phyloP scores from a whole-genome alignment of 75 land plant species.

The Cunninghamia lanceolata region DNA sequence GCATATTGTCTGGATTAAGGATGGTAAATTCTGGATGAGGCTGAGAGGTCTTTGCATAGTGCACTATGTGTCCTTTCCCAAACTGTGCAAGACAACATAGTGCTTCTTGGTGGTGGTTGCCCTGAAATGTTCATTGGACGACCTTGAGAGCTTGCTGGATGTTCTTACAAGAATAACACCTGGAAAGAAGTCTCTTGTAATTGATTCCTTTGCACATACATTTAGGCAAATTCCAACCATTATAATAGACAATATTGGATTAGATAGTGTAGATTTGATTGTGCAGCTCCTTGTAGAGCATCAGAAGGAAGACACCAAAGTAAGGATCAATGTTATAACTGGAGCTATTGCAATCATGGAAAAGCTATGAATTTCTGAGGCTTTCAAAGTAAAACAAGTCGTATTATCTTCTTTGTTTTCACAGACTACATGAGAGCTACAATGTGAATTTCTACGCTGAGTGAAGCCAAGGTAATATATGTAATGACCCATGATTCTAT shows the following conservation, averaged over 20 bases:
- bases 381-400: conserved; percentile 96
- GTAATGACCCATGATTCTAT: conserved; percentile 92
- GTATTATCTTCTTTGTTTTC: conserved; percentile 84
- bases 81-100: conserved; percentile 88
- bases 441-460: conserved; percentile 68
- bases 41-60: too few relatives aligned
- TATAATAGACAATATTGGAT: conserved; percentile 93
- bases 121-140: conserved; percentile 90
- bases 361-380: conserved; percentile 82
- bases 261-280: conserved; percentile 90
- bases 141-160: conserved; percentile 87
- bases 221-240: conserved; percentile 81
- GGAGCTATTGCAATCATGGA: conserved; percentile 91
- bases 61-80: conserved; percentile 75
- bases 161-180: conserved; percentile 89
- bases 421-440: conserved; percentile 86
- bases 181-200: conserved; percentile 92
- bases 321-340: conserved; percentile 90
- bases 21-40: too few relatives aligned
- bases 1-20: too few relatives aligned
- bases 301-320: conserved; percentile 56
- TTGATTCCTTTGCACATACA: conserved; percentile 86
- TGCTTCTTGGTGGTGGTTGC: conserved; percentile 93
- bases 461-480: conserved; percentile 80
- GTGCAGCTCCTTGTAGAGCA: conserved; percentile 90